Evolutionary conservation across 2,329 filamentous ascomycete species (phyloP).

Genomic region (Xylariales sp.): DNA sequence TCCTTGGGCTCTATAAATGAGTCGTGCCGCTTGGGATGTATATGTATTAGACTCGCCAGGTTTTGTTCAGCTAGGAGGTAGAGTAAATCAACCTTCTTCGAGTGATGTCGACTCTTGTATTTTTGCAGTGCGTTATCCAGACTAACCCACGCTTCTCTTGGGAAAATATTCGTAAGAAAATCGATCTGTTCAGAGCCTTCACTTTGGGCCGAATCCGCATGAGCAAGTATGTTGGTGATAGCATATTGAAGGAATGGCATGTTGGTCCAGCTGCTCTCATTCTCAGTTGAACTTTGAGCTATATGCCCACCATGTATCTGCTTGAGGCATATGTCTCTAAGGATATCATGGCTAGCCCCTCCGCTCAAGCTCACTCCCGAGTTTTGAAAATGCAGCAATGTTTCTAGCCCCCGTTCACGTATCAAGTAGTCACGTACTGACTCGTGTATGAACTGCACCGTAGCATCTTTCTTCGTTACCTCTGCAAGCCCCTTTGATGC

Average conservation of each 20-base stretch:
- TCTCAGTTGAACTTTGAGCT: slow-evolving; percentile 25
- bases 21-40: slow-evolving; percentile 16
- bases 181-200: slow-evolving; percentile 13
- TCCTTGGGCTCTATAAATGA: background rate
- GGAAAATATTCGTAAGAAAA: slow-evolving; percentile 25
- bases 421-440: slow-evolving; percentile 62
- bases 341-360: slow-evolving; percentile 55
- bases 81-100: slow-evolving; percentile 18
- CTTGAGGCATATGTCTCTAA: slow-evolving; percentile 58
- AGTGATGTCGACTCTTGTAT: slow-evolving; percentile 24
- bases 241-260: slow-evolving; percentile 62
- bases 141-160: slow-evolving; percentile 22
- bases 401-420: slow-evolving; percentile 49
- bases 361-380: slow-evolving; percentile 43
- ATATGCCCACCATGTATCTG: slow-evolving; percentile 51
- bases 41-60: slow-evolving; percentile 22
- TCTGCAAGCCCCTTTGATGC: slow-evolving; percentile 65
- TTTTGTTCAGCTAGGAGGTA: slow-evolving; percentile 39
- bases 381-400: slow-evolving; percentile 32
- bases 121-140: slow-evolving; percentile 30
- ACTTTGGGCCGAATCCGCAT: slow-evolving; percentile 50
- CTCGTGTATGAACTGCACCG: slow-evolving; percentile 65
- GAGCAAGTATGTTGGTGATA: slow-evolving; percentile 53
- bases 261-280: slow-evolving; percentile 35
- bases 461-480: slow-evolving; percentile 49